Conservation (phyloP, 2,329 filamentous ascomycete species). For the Teratosphaeria viscida region DNA sequence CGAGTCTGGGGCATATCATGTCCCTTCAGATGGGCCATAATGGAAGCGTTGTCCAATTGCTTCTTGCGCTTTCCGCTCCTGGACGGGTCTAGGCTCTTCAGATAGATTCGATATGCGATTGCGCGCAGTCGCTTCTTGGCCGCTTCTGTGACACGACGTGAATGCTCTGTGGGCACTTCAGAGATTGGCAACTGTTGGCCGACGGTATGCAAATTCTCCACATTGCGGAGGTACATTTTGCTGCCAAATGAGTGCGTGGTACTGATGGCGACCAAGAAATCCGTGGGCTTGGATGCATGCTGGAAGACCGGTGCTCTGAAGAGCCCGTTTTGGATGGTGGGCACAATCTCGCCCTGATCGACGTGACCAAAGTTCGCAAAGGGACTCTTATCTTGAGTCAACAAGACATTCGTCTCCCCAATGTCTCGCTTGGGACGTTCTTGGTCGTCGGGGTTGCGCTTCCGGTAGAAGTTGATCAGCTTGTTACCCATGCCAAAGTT, state of each 20-base stretch:
- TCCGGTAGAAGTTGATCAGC: slow-evolving; percentile 91
- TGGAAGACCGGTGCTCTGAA: slow-evolving; percentile 89
- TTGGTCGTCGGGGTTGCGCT: slow-evolving; percentile 68
- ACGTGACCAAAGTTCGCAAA: slow-evolving; percentile 94
- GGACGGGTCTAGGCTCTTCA: slow-evolving; percentile 58
- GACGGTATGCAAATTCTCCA: slow-evolving; percentile 83
- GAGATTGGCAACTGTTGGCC: slow-evolving; percentile 88
- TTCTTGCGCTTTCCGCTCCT: slow-evolving; percentile 63
- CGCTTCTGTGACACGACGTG: slow-evolving; percentile 90
- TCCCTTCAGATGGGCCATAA: slow-evolving; percentile 68
- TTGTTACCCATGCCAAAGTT: slow-evolving; percentile 97
- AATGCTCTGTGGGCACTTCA: slow-evolving; percentile 87
- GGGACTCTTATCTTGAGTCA: slow-evolving; percentile 90
- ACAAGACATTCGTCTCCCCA: slow-evolving; percentile 76
- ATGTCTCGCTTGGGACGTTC: slow-evolving; percentile 69
- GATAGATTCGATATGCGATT: slow-evolving; percentile 81
- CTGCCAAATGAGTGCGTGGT: slow-evolving; percentile 69
- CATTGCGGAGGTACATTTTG: slow-evolving; percentile 72
- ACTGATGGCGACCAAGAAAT: slow-evolving; percentile 79
- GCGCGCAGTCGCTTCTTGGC: slow-evolving; percentile 95
- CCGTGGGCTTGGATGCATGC: slow-evolving; percentile 64
- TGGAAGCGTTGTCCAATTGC: slow-evolving; percentile 56
- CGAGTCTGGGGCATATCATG: slow-evolving; percentile 92
- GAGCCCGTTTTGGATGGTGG: slow-evolving; percentile 90
- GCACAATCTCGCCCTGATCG: slow-evolving; percentile 78